phyloP scores from a whole-genome alignment of 2,329 filamentous ascomycete genomes.

The Alternaria novae-zelandiae region DNA sequence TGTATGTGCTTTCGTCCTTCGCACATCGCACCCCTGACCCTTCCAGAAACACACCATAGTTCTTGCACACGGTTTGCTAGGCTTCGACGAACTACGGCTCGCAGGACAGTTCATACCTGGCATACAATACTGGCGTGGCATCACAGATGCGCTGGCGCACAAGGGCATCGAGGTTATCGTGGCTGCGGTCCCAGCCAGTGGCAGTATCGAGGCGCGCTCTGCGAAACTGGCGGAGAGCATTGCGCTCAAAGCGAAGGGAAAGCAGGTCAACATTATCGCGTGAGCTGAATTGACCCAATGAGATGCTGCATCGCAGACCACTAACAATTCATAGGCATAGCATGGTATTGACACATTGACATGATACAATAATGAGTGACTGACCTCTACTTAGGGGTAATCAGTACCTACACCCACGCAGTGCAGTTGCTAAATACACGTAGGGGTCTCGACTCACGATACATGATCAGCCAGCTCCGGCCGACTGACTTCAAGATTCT shows the following conservation, averaged over 20 bases:
- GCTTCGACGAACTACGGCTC: constrained; percentile 68
- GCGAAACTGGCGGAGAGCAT: constrained; percentile 61
- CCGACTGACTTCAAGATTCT: constrained; percentile 76
- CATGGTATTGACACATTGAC: constrained; percentile 46
- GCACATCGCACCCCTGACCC: constrained; percentile 40
- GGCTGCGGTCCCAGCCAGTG: constrained; percentile 64
- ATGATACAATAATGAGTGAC: constrained; percentile 3
- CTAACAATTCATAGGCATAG: constrained; percentile 58
- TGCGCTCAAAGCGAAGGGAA: constrained; percentile 59
- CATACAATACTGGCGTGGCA: constrained; percentile 69
- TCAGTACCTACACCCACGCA: background rate
- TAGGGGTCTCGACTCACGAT: constrained; percentile 68
- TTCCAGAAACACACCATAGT: constrained; percentile 62
- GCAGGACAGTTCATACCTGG: constrained; percentile 62
- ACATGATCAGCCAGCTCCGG: constrained; percentile 66
- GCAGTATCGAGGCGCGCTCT: constrained; percentile 65
- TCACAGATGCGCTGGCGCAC: constrained; percentile 62
- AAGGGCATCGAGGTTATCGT: constrained; percentile 68
- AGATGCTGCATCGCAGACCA: background rate
- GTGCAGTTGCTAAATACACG: constrained; percentile 18
- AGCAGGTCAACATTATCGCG: constrained; percentile 70
- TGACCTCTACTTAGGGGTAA: constrained; percentile 47
- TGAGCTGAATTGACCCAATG: constrained; percentile 44
- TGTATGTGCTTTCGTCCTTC: constrained; percentile 21
- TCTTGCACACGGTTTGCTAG: constrained; percentile 69